Conservation (phyloP, 2,329 filamentous ascomycete species). For the Monosporascus sp. region DNA sequence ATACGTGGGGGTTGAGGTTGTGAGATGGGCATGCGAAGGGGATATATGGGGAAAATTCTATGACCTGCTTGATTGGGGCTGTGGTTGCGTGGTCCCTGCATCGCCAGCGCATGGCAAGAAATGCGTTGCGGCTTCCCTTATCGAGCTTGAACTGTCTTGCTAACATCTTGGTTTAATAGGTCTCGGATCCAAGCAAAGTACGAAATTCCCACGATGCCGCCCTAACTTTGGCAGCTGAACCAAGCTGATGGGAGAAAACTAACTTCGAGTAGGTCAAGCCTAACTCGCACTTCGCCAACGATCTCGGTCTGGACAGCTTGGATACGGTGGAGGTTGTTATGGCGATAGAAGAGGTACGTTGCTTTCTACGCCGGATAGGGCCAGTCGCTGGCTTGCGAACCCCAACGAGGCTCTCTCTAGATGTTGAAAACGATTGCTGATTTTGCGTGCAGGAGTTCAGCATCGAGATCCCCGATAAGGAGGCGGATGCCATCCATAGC, state of each 20-base stretch:
- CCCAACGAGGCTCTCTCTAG: neutral
- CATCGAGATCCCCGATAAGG: conserved; percentile 98
- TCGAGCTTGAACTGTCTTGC: conserved; percentile 4
- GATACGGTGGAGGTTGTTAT: conserved; percentile 99
- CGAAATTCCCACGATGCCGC: conserved; percentile 19
- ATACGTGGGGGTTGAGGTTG: conserved; percentile 6
- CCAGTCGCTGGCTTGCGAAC: no score
- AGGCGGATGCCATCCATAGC: conserved; percentile 89
- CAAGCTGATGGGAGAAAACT: conserved; percentile 1
- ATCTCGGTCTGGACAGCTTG: conserved; percentile 93
- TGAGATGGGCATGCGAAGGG: no score
- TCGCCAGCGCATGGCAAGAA: no score
- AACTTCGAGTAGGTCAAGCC: conserved; percentile 64
- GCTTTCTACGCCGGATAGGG: neutral
- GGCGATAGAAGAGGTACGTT: conserved; percentile 91
- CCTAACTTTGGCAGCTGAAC: neutral
- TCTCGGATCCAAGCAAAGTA: conserved; percentile 62
- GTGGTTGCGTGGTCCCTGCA: no score
- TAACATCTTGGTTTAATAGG: conserved; percentile 41
- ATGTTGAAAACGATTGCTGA: conserved; percentile 14
- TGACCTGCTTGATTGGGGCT: no score
- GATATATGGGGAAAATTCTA: no score
- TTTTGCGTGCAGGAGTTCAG: conserved; percentile 50
- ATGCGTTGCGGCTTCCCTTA: no score
- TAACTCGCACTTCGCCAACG: conserved; percentile 88